These are phyloP conservation scores for Alectoria sarmentosa DNA, from an alignment of 495 filamentous ascomycete species.

Conservation along the genomic window DNA sequence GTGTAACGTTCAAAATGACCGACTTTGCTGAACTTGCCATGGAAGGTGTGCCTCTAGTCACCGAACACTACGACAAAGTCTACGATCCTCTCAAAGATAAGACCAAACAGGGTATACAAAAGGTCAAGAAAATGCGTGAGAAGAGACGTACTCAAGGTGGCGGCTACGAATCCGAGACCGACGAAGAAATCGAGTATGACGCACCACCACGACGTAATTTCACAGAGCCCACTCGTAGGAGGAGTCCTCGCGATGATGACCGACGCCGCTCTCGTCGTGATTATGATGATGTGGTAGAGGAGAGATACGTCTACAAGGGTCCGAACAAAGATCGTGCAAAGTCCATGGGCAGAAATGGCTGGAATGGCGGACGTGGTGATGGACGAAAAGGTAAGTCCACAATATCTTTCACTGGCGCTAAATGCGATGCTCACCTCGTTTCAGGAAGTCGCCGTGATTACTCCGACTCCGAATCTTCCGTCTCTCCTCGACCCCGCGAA, in stretches of 20 bases:
- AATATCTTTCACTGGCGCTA: background rate
- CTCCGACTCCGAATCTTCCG: conserved; percentile 29
- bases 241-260: conserved; percentile 9
- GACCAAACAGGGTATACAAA: conserved; percentile 21
- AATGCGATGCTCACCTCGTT: background rate
- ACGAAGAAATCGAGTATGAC: conserved; percentile 19
- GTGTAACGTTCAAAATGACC: conserved; percentile 6
- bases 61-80: conserved; percentile 29
- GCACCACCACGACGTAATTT: conserved; percentile 14
- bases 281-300: conserved; percentile 22
- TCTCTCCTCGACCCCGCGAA: conserved; percentile 28
- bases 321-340: conserved; percentile 21
- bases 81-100: conserved; percentile 26
- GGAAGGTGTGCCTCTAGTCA: conserved; percentile 22
- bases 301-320: conserved; percentile 18
- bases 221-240: conserved; percentile 13
- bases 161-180: conserved; percentile 30
- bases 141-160: conserved; percentile 32
- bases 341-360: conserved; percentile 21
- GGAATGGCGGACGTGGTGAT: conserved; percentile 19
- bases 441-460: conserved; percentile 24
- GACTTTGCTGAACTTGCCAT: conserved; percentile 25
- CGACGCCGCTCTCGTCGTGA: conserved; percentile 18
- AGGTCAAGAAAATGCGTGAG: conserved; percentile 17
- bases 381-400: conserved; percentile 10